These are phyloP conservation scores for Schizochytrium sp. DNA, from an alignment of 108 stramenopile species.

Conservation along the genomic window DNA sequence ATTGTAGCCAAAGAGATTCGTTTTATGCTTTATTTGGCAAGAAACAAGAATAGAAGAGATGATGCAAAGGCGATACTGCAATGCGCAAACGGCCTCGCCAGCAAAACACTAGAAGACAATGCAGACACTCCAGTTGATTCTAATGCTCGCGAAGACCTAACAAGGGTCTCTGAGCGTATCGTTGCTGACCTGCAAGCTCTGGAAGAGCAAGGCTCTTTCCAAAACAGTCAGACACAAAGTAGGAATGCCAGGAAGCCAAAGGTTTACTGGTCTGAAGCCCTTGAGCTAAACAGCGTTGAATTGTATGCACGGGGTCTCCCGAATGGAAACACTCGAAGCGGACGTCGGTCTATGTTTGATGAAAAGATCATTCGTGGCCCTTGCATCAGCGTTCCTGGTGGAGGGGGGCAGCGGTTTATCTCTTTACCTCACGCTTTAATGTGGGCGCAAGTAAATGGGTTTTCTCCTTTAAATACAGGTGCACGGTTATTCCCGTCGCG, in stretches of 20 bases:
- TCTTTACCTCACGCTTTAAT: slow-evolving; percentile 22
- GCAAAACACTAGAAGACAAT: no score
- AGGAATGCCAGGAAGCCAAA: no score
- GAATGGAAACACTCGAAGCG: slow-evolving; percentile 35
- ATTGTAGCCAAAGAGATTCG: background rate
- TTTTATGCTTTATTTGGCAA: background rate
- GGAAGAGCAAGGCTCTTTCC: no score
- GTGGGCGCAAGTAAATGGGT: slow-evolving; percentile 38
- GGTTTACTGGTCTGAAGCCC: background rate
- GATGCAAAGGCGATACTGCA: no score
- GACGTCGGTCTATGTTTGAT: background rate
- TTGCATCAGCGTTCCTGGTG: background rate
- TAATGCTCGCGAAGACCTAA: no score
- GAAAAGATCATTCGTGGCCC: slow-evolving; percentile 15
- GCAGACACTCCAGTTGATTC: no score
- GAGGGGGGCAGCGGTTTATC: background rate
- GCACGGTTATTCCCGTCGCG: slow-evolving; percentile 36
- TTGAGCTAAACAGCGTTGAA: background rate
- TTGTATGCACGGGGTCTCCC: slow-evolving; percentile 4
- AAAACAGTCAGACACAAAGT: no score
- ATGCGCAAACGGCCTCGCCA: no score
- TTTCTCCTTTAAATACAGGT: background rate
- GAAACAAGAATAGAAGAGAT: no score
- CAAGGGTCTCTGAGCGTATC: no score
- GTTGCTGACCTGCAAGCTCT: no score